Percentiles rank a stretch among this genome's conserved stretches.
These are phyloP conservation scores for Botrytis sinoallii DNA, from an alignment of 2,329 filamentous ascomycete genomes.

Conservation along the genomic window DNA sequence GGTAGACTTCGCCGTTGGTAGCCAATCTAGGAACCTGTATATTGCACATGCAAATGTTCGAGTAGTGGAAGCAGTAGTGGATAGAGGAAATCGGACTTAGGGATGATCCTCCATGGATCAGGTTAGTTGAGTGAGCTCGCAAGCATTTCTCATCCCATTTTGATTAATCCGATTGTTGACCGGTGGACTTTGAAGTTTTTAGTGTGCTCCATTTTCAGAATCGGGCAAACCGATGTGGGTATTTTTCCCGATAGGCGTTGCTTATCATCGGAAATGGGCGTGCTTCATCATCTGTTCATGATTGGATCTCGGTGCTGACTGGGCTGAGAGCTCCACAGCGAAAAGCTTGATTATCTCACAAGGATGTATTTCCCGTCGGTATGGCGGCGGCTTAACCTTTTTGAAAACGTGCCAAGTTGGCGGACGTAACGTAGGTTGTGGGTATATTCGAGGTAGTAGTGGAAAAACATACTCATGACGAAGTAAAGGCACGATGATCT, in stretches of 20 bases:
- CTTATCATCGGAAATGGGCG: constrained; percentile 2
- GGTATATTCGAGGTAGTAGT: neutral
- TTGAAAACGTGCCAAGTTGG: neutral
- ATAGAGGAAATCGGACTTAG: neutral
- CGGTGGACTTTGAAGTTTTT: neutral
- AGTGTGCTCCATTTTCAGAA: neutral
- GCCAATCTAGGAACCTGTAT: neutral
- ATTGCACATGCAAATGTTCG: neutral
- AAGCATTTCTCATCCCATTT: neutral
- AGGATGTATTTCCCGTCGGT: neutral
- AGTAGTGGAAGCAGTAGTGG: neutral
- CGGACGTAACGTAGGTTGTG: neutral
- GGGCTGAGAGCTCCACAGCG: neutral
- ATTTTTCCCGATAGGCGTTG: neutral
- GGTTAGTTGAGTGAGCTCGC: neutral
- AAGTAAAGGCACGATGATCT: neutral
- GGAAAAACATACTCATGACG: neutral
- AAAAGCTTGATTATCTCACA: neutral
- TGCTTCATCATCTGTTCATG: neutral
- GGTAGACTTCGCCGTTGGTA: neutral
- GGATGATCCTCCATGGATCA: neutral
- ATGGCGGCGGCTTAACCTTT: neutral
- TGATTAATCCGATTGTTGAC: neutral
- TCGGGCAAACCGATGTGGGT: neutral
- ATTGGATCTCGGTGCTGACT: neutral